phyloP scores from a whole-genome alignment of 495 filamentous ascomycete genomes.

The Neurospora intermedia region DNA sequence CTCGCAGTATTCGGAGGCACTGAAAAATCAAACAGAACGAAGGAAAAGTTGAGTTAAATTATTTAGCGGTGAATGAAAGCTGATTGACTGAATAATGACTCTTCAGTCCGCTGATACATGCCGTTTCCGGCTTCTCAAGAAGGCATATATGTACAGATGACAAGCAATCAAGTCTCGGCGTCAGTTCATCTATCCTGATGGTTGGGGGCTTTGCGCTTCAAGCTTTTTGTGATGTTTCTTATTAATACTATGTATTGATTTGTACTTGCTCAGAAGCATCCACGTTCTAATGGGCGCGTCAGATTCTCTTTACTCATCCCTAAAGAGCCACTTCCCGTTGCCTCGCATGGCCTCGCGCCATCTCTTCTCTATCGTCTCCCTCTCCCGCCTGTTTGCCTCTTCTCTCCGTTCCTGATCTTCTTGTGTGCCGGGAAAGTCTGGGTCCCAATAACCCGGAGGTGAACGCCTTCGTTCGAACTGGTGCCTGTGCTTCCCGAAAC shows the following conservation, averaged over 20 bases:
- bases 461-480: conserved; percentile 55
- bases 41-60: not conserved
- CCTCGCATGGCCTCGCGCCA: conserved; percentile 71
- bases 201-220: not conserved
- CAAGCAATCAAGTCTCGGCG: not conserved
- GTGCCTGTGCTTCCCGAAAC: conserved; percentile 65
- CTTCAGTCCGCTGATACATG: not conserved
- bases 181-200: not conserved
- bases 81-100: not conserved
- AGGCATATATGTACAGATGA: not conserved
- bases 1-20: not conserved
- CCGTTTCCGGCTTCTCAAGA: not conserved
- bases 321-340: conserved; percentile 65
- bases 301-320: conserved; percentile 50
- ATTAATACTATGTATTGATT: not conserved
- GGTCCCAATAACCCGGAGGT: conserved; percentile 83
- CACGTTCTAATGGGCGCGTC: not conserved
- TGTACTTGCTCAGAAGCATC: not conserved
- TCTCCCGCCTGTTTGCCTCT: conserved; percentile 47
- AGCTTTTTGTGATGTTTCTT: not conserved
- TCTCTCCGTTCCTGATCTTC: conserved; percentile 53
- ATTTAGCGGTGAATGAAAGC: not conserved
- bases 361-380: conserved; percentile 57
- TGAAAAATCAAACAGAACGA: not conserved
- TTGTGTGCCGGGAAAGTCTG: conserved; percentile 79